Evolutionary conservation across 2,329 filamentous ascomycete species (phyloP).

Genomic region (Phyllosticta paracitricarpa): DNA sequence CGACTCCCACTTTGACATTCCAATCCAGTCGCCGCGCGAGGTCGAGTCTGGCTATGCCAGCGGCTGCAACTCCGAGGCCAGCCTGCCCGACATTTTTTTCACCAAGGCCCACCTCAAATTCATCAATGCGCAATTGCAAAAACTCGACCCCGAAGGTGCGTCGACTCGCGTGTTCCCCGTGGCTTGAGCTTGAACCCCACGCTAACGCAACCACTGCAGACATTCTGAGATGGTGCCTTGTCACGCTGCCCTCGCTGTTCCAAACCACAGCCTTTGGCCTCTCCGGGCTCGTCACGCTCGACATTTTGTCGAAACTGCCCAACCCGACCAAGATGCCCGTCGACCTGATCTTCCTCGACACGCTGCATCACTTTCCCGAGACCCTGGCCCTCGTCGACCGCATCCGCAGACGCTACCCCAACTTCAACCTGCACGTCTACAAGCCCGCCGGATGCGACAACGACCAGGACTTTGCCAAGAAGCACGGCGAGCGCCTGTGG

Average conservation of each 20-base stretch:
- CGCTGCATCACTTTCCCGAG: constrained; percentile 43
- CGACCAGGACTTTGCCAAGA: constrained; percentile 65
- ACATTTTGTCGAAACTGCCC: constrained; percentile 65
- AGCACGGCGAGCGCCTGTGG: constrained; percentile 77
- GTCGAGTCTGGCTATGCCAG: constrained; percentile 78
- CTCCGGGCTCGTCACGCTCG: constrained; percentile 42
- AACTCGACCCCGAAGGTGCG: constrained; percentile 67
- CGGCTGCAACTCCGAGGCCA: constrained; percentile 51
- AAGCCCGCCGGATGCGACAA: constrained; percentile 70
- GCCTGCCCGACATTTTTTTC: constrained; percentile 70
- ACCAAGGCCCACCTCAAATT: constrained; percentile 80
- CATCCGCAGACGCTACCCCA: constrained; percentile 65
- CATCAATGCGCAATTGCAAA: constrained; percentile 80
- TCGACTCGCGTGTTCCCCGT: constrained; percentile 10
- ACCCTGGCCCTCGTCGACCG: constrained; percentile 48
- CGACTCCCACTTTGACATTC: constrained; percentile 8
- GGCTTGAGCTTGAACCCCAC: constrained; percentile 11
- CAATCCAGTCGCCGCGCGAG: constrained; percentile 26
- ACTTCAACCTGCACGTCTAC: constrained; percentile 77
- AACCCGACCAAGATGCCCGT: constrained; percentile 46
- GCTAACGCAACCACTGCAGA: constrained; percentile 40
- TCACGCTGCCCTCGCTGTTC: constrained; percentile 77
- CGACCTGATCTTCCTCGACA: constrained; percentile 46
- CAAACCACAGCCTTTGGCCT: constrained; percentile 44
- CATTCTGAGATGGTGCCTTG: constrained; percentile 83